phyloP scores from a whole-genome alignment of 164 flowering plant species.

The Taxillus chinensis region DNA sequence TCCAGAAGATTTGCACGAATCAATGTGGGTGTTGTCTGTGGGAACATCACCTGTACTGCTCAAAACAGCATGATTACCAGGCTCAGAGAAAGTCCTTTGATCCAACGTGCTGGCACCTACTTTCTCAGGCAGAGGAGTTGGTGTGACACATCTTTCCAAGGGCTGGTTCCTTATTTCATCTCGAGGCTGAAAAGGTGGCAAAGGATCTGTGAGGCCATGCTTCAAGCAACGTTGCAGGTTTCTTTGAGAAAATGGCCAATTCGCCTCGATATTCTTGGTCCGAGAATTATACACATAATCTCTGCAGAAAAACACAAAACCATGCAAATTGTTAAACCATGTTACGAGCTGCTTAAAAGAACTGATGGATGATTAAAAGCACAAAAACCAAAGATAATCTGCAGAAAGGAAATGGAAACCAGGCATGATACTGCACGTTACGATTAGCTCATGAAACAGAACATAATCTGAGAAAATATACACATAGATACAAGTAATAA shows the following conservation, averaged over 20 bases:
- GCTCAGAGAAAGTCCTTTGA: conserved; percentile 12
- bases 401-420: no score
- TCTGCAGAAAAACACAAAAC: conserved; percentile 31
- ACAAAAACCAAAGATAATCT: no score
- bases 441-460: no score
- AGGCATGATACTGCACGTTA: no score
- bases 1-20: conserved; percentile 19
- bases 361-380: no score
- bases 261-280: conserved; percentile 52
- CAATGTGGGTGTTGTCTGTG: conserved; percentile 5
- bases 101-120: conserved; percentile 9
- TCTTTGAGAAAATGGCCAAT: conserved; percentile 76
- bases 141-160: conserved; percentile 9
- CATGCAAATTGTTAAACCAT: no score
- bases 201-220: conserved; percentile 61
- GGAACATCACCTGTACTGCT: background rate
- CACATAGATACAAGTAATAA: no score
- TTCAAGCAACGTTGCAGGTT: conserved; percentile 66
- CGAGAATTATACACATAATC: conserved; percentile 63
- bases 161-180: conserved; percentile 26
- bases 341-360: no score
- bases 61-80: conserved; percentile 5
- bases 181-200: conserved; percentile 77
- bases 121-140: conserved; percentile 12
- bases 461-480: no score